Base-by-base conservation (phyloP, 202 grass and related monocot genomes). In the Eragrostis tef region DNA sequence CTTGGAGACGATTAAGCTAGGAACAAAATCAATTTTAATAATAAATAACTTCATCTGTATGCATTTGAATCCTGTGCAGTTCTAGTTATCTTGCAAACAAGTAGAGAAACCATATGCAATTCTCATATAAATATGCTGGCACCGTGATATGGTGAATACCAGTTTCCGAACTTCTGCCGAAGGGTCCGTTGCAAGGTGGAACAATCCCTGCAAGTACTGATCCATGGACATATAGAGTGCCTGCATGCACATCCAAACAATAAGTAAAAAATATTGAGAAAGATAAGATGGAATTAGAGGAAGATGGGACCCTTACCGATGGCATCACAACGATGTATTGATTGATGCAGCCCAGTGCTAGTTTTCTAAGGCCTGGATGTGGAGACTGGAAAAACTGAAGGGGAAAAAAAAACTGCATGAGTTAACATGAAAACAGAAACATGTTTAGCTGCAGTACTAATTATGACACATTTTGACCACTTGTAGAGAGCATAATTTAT, bases 271-370 rank as follows among this genome's bases (percentile, higher is more conserved):
- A 45, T 4, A 39, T 31, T 47, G 29, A 79, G 50, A 29, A 51
- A 25, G 11, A 63, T 58, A 45, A 80, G 20, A 31, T 25, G 13
- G 70, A 66, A 73, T 77, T 34, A 66, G 17, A 67, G 27, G 21
- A 13, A 45, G 7, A 11, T 21, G 24, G 11, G 21, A 39, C 24
- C 64, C 79, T 79, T 93, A 98, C 95, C 22, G 85, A 78, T 60
- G 95, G 95, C 95, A 98, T 95, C 46, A 91, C 88, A 14, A 98
- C 92, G 42, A 98, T 88, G 78, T 93, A 98, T 62, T 98, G 95
- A 75, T 98, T 98, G 41, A 93, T 88, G 79, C 92, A 98, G 50
- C 92, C 92, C 62, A 98, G 75, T 19, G 95, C 86, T 81, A 98
- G 74, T 66, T 95, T 98, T 86, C 95, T 91, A 77, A 98, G 85